These are phyloP conservation scores for Mikania micrantha DNA, from an alignment of 129 eudicot species.

Conservation along the genomic window DNA sequence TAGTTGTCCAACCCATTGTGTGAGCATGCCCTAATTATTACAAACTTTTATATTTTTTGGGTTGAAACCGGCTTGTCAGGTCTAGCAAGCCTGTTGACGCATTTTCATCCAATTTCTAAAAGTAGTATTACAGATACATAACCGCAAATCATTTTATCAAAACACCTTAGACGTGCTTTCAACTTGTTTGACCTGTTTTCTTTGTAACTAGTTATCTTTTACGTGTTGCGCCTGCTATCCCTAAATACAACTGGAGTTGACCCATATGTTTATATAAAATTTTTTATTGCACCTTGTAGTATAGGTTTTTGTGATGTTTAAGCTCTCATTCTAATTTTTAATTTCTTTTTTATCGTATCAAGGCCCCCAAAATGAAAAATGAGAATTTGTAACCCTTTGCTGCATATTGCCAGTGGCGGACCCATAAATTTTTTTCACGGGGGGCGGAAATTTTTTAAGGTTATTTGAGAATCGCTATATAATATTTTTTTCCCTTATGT, in stretches of 20 bases:
- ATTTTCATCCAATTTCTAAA: no score
- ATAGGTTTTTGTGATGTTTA: background rate
- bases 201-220: background rate
- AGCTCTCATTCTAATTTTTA: background rate
- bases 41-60: no score
- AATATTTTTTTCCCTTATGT: no score
- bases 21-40: background rate
- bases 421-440: no score
- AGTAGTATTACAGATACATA: no score
- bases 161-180: background rate
- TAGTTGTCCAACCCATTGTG: background rate
- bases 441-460: no score
- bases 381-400: background rate
- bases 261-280: background rate
- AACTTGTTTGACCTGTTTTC: background rate
- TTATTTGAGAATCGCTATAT: no score
- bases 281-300: background rate
- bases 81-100: background rate
- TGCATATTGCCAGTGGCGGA: constrained; percentile 4
- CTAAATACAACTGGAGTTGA: no score
- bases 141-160: no score
- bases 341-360: background rate
- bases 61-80: no score
- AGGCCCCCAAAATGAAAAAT: background rate
- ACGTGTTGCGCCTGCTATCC: background rate